Base-by-base conservation (phyloP, 2,329 filamentous ascomycete genomes). In the Pseudofabraea citricarpa region DNA sequence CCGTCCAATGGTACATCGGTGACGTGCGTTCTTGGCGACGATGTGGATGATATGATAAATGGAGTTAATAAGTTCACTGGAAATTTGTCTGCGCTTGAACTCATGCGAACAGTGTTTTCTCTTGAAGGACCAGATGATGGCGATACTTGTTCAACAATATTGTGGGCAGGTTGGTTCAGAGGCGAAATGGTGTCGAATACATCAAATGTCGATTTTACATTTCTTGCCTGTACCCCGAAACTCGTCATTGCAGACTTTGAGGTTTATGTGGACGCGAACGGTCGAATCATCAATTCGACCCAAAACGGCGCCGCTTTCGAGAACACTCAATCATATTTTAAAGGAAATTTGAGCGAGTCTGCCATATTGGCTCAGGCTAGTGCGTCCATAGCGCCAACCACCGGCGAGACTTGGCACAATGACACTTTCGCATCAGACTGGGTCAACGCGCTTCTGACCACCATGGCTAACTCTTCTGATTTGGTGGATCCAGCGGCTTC, bases 371-470 rank as follows among this genome's bases (percentile, higher is more conserved):
- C 21, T 15, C 16, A 43, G 23, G 23, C 21, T 12, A 46, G n/a
- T 22, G 12, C 15, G n/a, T 33, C 50, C 6, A 36, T 50, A n/a
- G 41, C 42, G 9, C 12, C 38, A n/a, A 2, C 8, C 3, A 19
- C 22, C 7, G 20, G 29, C 6, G 47, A 50, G 15, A 24, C 12
- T 5, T 77, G 69, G 68, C 77, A 78, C 49, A 76, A 73, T 43
- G 66, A 74, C 33, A 67, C 60, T 0, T 55, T 65, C 1, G 57
- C 72, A 0, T 53, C 51, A 0, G 70, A 74, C 31, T 75, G 68
- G 60, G 55, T 72, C 22, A 74, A 70, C 37, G 69, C 76, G 23
- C 62, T 79, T n/a, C 48, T 75, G 0, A 53, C 54, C 1, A 31
- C 60, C 1, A 19, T 41, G 0, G 52, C 37, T 0, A 65, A 68